Conservation (phyloP, 495 filamentous ascomycete genomes). For the Glutinoglossum americanum region DNA sequence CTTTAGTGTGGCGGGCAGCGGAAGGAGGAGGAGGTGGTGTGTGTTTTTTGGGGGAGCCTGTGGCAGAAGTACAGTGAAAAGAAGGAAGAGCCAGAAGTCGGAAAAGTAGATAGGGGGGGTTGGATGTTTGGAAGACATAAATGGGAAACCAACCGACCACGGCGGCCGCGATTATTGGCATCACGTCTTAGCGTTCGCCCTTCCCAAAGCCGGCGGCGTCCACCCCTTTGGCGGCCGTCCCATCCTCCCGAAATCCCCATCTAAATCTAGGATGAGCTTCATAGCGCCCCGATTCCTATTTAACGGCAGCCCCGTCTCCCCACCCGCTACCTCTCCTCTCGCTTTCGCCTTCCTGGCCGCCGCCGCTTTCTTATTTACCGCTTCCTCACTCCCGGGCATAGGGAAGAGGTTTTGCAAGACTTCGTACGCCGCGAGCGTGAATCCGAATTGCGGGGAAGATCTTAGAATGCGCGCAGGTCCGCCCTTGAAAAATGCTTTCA, state of each 20-base stretch:
- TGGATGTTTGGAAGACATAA: too few relatives aligned
- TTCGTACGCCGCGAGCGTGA: conserved; percentile 89
- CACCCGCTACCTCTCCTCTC: not conserved
- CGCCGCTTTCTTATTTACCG: not conserved
- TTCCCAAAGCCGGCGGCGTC: not conserved
- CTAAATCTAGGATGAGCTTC: conserved; percentile 87
- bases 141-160: too few relatives aligned
- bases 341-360: not conserved
- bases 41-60: too few relatives aligned
- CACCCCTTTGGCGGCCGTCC: conserved; percentile 19
- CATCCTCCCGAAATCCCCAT: conserved; percentile 66
- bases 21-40: too few relatives aligned
- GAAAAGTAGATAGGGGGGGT: too few relatives aligned
- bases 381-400: conserved; percentile 42
- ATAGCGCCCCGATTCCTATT: conserved; percentile 68
- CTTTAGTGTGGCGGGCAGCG: too few relatives aligned
- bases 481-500: conserved; percentile 94
- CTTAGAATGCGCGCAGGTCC: conserved; percentile 85
- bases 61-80: too few relatives aligned
- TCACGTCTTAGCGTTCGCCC: not conserved
- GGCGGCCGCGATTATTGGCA: too few relatives aligned
- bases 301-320: not conserved
- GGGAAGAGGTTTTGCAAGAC: conserved; percentile 67
- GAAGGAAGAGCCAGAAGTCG: too few relatives aligned
- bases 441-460: conserved; percentile 92